A percentile compares a stretch with the other conserved stretches of the same genome.
Evolutionary conservation across 2,329 filamentous ascomycete genomes (phyloP).

Genomic region (Diaporthe capsici): DNA sequence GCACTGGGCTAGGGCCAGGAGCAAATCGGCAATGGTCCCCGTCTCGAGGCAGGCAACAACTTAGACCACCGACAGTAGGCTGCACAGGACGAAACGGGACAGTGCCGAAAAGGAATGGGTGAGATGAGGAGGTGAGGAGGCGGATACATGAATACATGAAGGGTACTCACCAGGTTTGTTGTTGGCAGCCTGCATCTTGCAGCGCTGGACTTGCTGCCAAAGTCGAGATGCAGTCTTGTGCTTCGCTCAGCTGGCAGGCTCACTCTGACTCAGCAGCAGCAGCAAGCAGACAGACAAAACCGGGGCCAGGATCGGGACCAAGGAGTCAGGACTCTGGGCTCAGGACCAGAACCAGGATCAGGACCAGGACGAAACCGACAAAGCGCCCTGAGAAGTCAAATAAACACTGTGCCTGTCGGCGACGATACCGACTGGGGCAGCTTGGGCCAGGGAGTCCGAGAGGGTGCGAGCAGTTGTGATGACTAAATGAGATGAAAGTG

Average conservation of each 20-base stretch:
- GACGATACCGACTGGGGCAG: slow-evolving; percentile 7
- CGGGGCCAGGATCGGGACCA: not conserved
- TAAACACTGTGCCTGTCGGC: slow-evolving; percentile 3
- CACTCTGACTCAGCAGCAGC: slow-evolving; percentile 40
- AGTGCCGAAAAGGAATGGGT: slow-evolving; percentile 7
- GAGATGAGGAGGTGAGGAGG: slow-evolving; percentile 2
- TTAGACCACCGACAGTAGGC: not conserved
- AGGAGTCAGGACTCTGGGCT: not conserved
- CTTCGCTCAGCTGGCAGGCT: slow-evolving; percentile 20
- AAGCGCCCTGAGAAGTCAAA: slow-evolving; percentile 11
- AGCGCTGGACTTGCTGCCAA: slow-evolving; percentile 18
- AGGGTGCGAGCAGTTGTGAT: slow-evolving; percentile 27
- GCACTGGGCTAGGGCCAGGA: not conserved
- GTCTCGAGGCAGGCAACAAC: slow-evolving; percentile 30
- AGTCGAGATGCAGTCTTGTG: slow-evolving; percentile 32
- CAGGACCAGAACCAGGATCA: not conserved
- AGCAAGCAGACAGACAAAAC: not conserved
- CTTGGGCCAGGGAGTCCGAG: slow-evolving; percentile 11
- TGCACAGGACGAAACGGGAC: slow-evolving; percentile 22
- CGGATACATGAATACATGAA: slow-evolving; percentile 10
- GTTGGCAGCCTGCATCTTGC: slow-evolving; percentile 42
- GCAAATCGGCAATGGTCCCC: not conserved
- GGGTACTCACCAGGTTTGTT: slow-evolving; percentile 41
- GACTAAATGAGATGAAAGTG: slow-evolving; percentile 37
- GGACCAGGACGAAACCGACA: not conserved